Conservation (phyloP, 148 eudicot genomes). For the Oxyria digyna region DNA sequence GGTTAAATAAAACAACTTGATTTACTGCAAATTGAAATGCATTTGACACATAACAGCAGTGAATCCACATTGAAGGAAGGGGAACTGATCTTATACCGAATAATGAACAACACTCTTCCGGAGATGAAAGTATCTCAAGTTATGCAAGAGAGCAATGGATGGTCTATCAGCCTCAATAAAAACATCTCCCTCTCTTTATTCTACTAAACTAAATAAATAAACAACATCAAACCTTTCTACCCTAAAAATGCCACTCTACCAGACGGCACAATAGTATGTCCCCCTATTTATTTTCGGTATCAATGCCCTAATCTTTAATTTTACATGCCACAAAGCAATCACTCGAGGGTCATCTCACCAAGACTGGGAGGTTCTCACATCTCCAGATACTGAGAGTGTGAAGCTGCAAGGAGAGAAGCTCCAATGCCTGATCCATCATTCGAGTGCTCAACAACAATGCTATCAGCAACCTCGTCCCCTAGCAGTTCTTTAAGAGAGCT, state of each 20-base stretch:
- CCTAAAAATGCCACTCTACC: background rate
- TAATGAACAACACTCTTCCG: background rate
- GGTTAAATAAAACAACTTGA: background rate
- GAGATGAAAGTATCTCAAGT: background rate
- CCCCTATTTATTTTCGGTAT: background rate
- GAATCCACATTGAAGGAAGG: too few relatives aligned
- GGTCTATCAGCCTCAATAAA: background rate
- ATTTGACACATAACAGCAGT: too few relatives aligned
- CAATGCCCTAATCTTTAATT: background rate
- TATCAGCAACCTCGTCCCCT: conserved; percentile 52
- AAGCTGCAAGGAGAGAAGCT: conserved; percentile 82
- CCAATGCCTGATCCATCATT: conserved; percentile 89
- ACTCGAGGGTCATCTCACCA: background rate
- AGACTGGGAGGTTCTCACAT: background rate
- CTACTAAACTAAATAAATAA: background rate
- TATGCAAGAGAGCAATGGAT: background rate
- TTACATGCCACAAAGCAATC: background rate
- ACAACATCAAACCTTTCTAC: background rate
- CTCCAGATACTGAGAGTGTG: conserved; percentile 61
- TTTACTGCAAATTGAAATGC: too few relatives aligned
- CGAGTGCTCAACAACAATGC: conserved; percentile 47
- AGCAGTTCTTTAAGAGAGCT: conserved; percentile 61
- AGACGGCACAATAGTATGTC: background rate
- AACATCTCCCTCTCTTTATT: background rate
- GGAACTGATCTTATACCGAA: background rate